phyloP scores from a whole-genome alignment of 805 yeast species.

The Barnettozyma salicaria region DNA sequence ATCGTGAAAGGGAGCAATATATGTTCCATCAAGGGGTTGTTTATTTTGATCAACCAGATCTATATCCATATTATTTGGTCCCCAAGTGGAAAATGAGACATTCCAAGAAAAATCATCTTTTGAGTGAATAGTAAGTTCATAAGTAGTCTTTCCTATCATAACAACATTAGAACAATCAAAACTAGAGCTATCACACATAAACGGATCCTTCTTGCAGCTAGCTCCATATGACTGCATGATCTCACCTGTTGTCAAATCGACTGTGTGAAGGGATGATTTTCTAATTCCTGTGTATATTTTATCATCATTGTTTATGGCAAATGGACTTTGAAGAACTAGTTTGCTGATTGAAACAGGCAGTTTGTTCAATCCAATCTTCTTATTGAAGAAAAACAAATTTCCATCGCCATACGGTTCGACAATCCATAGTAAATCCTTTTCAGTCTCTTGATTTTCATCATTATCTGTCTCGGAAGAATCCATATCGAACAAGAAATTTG shows the following conservation, averaged over 20 bases:
- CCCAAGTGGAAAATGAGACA: constrained; percentile 84
- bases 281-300: constrained; percentile 85
- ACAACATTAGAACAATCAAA: constrained; percentile 34
- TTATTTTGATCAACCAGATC: constrained; percentile 43
- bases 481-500: constrained; percentile 16
- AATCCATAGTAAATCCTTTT: constrained; percentile 57
- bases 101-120: constrained; percentile 71
- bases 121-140: constrained; percentile 72
- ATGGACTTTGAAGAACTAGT: constrained; percentile 78
- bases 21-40: constrained; percentile 63
- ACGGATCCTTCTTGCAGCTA: constrained; percentile 9
- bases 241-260: constrained; percentile 71
- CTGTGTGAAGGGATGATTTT: constrained; percentile 65
- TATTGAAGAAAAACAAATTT: constrained; percentile 70
- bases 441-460: constrained; percentile 9
- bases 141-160: constrained; percentile 65
- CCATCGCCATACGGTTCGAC: constrained; percentile 92
- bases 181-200: constrained; percentile 6
- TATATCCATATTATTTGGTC: constrained; percentile 76
- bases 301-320: constrained; percentile 63
- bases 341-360: constrained; percentile 77
- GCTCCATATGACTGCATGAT: constrained; percentile 64
- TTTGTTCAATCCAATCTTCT: constrained; percentile 66
- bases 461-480: background rate
- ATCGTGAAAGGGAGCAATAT: constrained; percentile 81